Base-by-base conservation (phyloP, 257 asterid species). In the Haberlea rhodopensis region DNA sequence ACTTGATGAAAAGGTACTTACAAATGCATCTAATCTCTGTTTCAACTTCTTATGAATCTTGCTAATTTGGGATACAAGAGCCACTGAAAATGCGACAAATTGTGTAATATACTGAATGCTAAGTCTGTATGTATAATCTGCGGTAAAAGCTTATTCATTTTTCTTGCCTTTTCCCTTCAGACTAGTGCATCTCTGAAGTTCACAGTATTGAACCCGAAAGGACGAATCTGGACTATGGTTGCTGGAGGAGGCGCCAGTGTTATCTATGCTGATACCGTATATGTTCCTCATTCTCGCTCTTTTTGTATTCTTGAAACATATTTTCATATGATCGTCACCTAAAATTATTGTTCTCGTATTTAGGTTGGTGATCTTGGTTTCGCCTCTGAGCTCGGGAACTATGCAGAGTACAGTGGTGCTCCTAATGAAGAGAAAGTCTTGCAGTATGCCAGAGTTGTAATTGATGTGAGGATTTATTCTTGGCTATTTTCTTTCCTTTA, bases 181-280 rank as follows among this genome's bases (percentile, higher is more conserved):
- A 91, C 97, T 23, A 91, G 97, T 79, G 95, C 98, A n/a, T 91
- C 98, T 32, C 82, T 91, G 76, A 91, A 91, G 78, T 91, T 91
- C 88, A 91, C 96, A 0, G 94, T 91, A 62, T 79, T 91, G 89
- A 91, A 91, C 83, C 95, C 96, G 25, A 85, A 78, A 78, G 98
- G 98, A 45, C 78, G 98, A 59, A 91, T 91, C 71, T 88, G 98
- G 98, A 91, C 98, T 13, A 88, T 88, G 98, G 96, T 91, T 54
- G 98, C 98, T 67, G 98, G 98, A 58, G 98, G 98, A 67, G 98
- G 98, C 34, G 98, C 98, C 62, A 91, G 96, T 74, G 98, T 91
- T 70, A 91, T 91, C 68, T 91, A 91, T 37, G 96, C 98, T 0
- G 96, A 91, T 71, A 91, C 98, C 0, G 95, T 91, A 40, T 15